A percentile compares a stretch with the other conserved stretches of the same genome.
Conservation (phyloP, 169 alveolate species). For the Plasmodium coatneyi region DNA sequence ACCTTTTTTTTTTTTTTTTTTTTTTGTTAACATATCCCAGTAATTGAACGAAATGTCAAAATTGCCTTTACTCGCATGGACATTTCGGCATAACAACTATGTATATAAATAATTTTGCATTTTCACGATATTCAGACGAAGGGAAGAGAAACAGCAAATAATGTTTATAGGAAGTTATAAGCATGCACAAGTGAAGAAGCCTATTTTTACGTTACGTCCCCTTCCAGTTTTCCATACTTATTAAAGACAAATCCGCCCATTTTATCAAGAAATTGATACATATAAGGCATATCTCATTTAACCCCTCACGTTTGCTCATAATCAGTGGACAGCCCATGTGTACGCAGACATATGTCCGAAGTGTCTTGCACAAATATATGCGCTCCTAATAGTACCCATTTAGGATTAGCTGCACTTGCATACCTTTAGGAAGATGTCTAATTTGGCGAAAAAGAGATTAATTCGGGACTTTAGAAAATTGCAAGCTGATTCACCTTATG, state of each 20-base stretch:
- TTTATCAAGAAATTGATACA: background rate
- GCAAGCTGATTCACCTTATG: constrained; percentile 93
- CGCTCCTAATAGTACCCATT: background rate
- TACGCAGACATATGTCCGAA: background rate
- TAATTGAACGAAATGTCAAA: background rate
- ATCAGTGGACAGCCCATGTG: background rate
- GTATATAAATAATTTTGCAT: background rate
- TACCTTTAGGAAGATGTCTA: constrained; percentile 51
- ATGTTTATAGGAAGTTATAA: background rate
- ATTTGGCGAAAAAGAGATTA: constrained; percentile 87
- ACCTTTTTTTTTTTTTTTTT: background rate
- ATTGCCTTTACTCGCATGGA: background rate
- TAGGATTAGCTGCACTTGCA: background rate
- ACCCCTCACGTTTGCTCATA: background rate
- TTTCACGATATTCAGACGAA: background rate
- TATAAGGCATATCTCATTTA: background rate
- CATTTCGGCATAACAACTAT: background rate
- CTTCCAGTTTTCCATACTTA: background rate
- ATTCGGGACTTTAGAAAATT: constrained; percentile 94
- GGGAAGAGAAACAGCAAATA: background rate
- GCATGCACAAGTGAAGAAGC: background rate
- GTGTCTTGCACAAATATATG: background rate
- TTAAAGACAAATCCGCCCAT: background rate
- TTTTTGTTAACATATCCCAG: background rate
- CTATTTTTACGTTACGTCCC: background rate